These are phyloP conservation scores for Mycena olivaceomarginata DNA, from an alignment of 768 basidiomycete genomes.

Conservation along the genomic window DNA sequence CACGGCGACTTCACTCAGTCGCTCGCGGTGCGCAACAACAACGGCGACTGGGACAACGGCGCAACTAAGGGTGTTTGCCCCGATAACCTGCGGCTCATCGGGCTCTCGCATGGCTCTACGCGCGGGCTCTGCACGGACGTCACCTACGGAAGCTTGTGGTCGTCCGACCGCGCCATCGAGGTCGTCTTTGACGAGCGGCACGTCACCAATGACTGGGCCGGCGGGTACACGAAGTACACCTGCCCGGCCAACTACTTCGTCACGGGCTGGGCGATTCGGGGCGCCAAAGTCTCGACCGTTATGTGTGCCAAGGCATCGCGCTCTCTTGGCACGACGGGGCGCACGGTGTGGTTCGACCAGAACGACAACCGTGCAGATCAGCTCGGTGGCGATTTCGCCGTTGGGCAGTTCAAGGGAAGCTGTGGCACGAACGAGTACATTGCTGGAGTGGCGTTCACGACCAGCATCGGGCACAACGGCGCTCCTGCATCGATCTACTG, in stretches of 20 bases:
- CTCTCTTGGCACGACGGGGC: conserved; percentile 33
- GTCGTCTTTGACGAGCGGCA: conserved; percentile 38
- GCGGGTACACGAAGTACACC: conserved; percentile 40
- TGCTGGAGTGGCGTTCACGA: conserved; percentile 42
- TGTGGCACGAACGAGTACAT: conserved; percentile 39
- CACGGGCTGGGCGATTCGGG: conserved; percentile 39
- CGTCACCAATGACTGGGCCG: conserved; percentile 41
- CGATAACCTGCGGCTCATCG: conserved; percentile 41
- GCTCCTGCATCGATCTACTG: conserved; percentile 28
- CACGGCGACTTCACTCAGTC: conserved; percentile 42
- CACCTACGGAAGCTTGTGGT: conserved; percentile 29
- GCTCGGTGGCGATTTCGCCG: conserved; percentile 38
- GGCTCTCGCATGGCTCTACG: conserved; percentile 34
- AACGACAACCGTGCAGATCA: conserved; percentile 33
- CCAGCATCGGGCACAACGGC: conserved; percentile 24
- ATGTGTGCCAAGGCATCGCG: conserved; percentile 30
- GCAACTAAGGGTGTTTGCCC: conserved; percentile 40
- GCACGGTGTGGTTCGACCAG: conserved; percentile 45
- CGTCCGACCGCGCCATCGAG: conserved; percentile 18
- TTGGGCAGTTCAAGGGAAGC: conserved; percentile 32
- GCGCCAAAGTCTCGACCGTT: conserved; percentile 36
- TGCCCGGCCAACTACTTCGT: conserved; percentile 37
- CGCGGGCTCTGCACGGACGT: conserved; percentile 43
- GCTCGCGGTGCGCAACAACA: conserved; percentile 14
- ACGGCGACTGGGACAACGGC: conserved; percentile 44